Evolutionary conservation across 2,329 filamentous ascomycete species (phyloP).

Genomic region (Diaporthe amygdali): DNA sequence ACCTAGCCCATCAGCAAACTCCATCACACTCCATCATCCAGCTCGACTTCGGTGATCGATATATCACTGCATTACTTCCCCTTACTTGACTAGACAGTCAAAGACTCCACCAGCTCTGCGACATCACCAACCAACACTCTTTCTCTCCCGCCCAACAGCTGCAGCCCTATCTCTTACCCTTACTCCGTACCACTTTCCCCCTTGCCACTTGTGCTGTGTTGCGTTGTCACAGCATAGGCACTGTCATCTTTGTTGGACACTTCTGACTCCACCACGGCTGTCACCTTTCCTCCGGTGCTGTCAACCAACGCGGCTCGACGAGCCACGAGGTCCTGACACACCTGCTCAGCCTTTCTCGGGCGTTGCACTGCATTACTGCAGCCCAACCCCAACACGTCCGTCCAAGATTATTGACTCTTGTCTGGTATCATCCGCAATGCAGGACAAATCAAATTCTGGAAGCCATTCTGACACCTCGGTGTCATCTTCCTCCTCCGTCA

Average conservation of each 20-base stretch:
- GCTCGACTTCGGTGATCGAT: not conserved
- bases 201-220: not conserved
- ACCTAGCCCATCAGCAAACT: not conserved
- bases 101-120: not conserved
- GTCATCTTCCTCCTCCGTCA: not conserved
- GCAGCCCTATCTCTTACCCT: not conserved
- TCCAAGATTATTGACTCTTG: not conserved
- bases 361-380: not conserved
- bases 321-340: not conserved
- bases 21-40: not conserved
- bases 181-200: too few species aligned
- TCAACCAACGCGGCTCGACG: not conserved
- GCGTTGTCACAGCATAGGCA: not conserved
- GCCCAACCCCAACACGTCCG: not conserved
- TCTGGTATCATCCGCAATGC: not conserved
- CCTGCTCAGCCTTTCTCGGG: not conserved
- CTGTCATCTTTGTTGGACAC: not conserved
- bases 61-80: conserved; percentile 9
- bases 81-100: conserved; percentile 9
- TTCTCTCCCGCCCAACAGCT: not conserved
- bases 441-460: not conserved
- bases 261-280: not conserved
- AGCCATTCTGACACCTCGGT: not conserved
- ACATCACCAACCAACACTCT: not conserved
- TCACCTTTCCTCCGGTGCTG: not conserved